phyloP scores from a whole-genome alignment of 1,284 basidiomycete genomes.

The Apiotrichum laibachii region DNA sequence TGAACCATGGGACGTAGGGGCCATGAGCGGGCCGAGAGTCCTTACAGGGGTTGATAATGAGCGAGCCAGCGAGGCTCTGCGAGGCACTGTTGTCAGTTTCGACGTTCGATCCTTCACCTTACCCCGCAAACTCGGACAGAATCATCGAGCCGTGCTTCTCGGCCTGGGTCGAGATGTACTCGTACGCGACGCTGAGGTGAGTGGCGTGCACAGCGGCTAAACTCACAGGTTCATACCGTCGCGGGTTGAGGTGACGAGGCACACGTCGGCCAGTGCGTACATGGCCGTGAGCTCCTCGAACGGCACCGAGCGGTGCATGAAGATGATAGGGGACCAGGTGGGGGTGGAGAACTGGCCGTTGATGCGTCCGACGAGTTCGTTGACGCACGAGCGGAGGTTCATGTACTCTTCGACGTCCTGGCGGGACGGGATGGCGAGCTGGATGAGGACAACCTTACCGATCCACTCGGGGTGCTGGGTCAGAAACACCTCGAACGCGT shows the following conservation, averaged over 20 bases:
- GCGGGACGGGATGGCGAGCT: constrained; percentile 93
- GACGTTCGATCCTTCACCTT: neutral
- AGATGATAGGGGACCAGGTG: constrained; percentile 98
- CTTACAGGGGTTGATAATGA: constrained; percentile 88
- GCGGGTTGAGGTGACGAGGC: constrained; percentile 88
- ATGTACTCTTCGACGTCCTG: constrained; percentile 99
- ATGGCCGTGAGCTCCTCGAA: constrained; percentile 96
- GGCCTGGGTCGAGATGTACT: constrained; percentile 95
- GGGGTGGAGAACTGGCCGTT: constrained; percentile 98
- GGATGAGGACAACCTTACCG: constrained; percentile 94
- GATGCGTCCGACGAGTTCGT: constrained; percentile 96
- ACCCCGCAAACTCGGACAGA: constrained; percentile 92
- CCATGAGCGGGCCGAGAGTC: neutral
- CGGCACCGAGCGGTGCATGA: constrained; percentile 90
- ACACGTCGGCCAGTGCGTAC: constrained; percentile 94
- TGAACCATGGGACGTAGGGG: neutral
- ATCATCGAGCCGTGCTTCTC: constrained; percentile 94
- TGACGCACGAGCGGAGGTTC: constrained; percentile 91
- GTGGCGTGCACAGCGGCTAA: constrained; percentile 2
- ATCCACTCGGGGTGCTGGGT: constrained; percentile 99
- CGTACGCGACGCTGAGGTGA: constrained; percentile 86
- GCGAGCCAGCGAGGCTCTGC: constrained; percentile 86
- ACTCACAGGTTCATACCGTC: constrained; percentile 90
- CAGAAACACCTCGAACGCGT: constrained; percentile 93
- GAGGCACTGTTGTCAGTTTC: constrained; percentile 59